phyloP scores from a whole-genome alignment of 768 basidiomycete species.

The Serendipita sp. region DNA sequence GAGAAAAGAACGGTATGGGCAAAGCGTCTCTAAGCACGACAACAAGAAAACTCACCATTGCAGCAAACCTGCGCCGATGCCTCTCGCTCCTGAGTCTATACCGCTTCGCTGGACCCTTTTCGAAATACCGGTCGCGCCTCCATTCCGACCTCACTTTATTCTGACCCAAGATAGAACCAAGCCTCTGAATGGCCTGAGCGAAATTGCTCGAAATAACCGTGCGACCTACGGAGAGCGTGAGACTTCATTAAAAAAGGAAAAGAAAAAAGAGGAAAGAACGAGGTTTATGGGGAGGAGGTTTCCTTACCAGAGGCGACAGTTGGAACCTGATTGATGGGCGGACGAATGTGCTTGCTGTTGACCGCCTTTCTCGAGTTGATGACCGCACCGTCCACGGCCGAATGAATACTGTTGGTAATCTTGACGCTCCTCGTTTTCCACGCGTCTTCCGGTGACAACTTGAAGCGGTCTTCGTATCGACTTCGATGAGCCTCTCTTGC shows the following conservation, averaged over 20 bases:
- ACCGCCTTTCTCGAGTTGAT: neutral
- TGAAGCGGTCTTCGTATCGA: neutral
- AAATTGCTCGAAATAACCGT: neutral
- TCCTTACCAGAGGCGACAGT: neutral
- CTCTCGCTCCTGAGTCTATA: neutral
- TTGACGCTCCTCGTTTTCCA: neutral
- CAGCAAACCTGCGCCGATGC: neutral
- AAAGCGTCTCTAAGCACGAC: no score
- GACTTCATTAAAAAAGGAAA: no score
- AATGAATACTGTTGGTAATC: neutral
- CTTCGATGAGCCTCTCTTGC: neutral
- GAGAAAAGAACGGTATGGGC: neutral
- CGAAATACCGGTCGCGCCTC: neutral
- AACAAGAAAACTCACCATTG: neutral
- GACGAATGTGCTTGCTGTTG: neutral
- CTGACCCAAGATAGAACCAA: neutral
- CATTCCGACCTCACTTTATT: neutral
- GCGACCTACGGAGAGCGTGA: neutral
- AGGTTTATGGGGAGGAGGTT: no score
- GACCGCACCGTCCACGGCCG: neutral
- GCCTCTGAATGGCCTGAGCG: neutral
- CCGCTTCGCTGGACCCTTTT: neutral
- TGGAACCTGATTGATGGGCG: neutral
- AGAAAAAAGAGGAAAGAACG: no score
- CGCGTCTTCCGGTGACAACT: neutral